Percentiles rank a stretch among this genome's conserved stretches.
These are phyloP conservation scores for Entomortierella lignicola DNA, from an alignment of 192 early-diverging fungal species.

Conservation along the genomic window DNA sequence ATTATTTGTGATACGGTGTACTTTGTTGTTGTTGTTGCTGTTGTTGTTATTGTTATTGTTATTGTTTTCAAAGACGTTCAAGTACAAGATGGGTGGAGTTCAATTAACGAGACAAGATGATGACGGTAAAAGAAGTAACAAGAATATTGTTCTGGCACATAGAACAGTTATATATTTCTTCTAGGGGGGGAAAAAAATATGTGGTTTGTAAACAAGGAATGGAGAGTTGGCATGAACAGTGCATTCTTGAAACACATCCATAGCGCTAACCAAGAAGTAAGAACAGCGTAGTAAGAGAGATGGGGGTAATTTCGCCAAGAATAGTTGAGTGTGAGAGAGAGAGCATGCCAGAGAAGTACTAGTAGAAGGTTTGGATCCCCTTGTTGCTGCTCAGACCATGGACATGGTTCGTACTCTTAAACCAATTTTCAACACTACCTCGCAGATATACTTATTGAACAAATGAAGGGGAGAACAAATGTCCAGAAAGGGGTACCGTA, in stretches of 20 bases:
- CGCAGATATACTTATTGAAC: neutral
- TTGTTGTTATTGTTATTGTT: neutral
- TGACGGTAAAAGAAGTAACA: too few relatives aligned
- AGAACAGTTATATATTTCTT: neutral
- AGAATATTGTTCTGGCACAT: too few relatives aligned
- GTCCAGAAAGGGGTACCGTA: too few relatives aligned
- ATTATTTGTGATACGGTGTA: too few relatives aligned
- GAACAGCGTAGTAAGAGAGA: slow-evolving; percentile 10
- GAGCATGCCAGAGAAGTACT: too few relatives aligned
- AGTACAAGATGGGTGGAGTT: neutral
- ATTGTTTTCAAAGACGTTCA: neutral
- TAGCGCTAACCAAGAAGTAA: neutral
- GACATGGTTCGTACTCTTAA: neutral
- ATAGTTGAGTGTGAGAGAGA: neutral
- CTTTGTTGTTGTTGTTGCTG: too few relatives aligned
- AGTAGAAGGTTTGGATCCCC: neutral
- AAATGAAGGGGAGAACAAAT: neutral
- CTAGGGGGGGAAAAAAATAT: neutral
- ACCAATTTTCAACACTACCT: neutral
- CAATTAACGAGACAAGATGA: neutral
- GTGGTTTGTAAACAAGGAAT: slow-evolving; percentile 7
- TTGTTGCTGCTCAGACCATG: neutral
- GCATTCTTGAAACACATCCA: slow-evolving; percentile 9
- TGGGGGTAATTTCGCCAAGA: slow-evolving; percentile 14
- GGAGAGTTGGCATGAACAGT: slow-evolving; percentile 12